Evolutionary conservation across 352 stramenopile genomes (phyloP).

Genomic region (Globisporangium okanoganense): DNA sequence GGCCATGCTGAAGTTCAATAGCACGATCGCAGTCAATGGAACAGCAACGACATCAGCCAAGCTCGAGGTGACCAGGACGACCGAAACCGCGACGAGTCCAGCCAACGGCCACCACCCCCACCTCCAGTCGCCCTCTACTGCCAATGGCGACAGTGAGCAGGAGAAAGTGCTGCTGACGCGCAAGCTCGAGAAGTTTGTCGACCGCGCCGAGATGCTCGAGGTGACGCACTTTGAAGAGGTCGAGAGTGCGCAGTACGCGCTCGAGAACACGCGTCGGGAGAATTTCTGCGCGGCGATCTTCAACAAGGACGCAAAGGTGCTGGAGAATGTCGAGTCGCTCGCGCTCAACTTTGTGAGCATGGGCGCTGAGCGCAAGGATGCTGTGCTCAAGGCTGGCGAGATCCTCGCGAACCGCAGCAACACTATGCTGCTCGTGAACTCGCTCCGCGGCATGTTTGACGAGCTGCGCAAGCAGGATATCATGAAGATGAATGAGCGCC

Average conservation of each 20-base stretch:
- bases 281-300: constrained; percentile 59
- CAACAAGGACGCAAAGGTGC: constrained; percentile 47
- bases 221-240: constrained; percentile 75
- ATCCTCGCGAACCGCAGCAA: constrained; percentile 80
- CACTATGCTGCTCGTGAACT: constrained; percentile 68
- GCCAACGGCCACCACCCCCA: neutral
- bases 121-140: neutral
- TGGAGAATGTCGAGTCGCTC: constrained; percentile 62
- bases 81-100: neutral
- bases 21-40: constrained; percentile 22
- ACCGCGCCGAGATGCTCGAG: constrained; percentile 61
- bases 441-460: constrained; percentile 63
- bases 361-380: constrained; percentile 54
- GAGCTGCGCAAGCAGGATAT: constrained; percentile 68
- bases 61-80: neutral
- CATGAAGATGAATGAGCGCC: constrained; percentile 73
- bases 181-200: constrained; percentile 54
- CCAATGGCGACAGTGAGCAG: constrained; percentile 4
- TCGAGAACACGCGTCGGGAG: constrained; percentile 61
- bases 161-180: constrained; percentile 32
- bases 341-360: constrained; percentile 61
- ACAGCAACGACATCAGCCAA: constrained; percentile 18
- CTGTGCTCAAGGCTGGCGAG: constrained; percentile 72
- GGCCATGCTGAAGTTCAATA: constrained; percentile 38
- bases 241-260: constrained; percentile 59